Evolutionary conservation across 176 grass and related monocot species (phyloP).

Genomic region (Bonia amplexicaulis): DNA sequence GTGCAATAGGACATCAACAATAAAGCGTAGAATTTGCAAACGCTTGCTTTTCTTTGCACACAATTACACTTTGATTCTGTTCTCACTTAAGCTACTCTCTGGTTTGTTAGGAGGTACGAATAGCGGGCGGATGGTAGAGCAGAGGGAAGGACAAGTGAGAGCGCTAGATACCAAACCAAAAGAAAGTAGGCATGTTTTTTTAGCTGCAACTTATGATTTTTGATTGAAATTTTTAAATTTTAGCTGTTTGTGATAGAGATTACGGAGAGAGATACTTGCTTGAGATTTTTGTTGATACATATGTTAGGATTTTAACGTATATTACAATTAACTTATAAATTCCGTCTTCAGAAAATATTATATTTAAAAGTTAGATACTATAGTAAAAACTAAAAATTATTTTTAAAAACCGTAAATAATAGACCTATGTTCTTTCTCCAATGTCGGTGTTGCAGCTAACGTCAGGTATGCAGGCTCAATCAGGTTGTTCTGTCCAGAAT

Average conservation of each 20-base stretch:
- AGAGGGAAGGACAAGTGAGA: not conserved
- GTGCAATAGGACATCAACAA: not conserved
- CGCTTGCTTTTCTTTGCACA: not conserved
- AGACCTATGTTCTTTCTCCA: not conserved
- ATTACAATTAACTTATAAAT: too few relatives aligned
- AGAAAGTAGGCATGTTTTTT: too few relatives aligned
- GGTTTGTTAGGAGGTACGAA: not conserved
- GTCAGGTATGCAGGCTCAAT: not conserved
- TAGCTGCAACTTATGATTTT: too few relatives aligned
- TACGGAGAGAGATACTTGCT: too few relatives aligned
- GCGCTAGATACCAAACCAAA: not conserved
- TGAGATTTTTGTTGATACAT: too few relatives aligned
- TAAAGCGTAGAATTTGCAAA: not conserved
- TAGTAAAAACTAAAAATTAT: too few relatives aligned
- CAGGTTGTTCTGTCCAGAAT: not conserved
- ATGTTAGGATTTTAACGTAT: too few relatives aligned
- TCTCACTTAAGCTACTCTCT: not conserved
- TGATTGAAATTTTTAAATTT: too few relatives aligned
- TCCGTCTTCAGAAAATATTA: too few relatives aligned
- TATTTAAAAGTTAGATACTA: too few relatives aligned
- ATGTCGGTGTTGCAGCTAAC: not conserved
- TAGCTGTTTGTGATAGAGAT: too few relatives aligned
- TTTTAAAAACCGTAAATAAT: too few relatives aligned
- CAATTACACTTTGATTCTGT: not conserved
- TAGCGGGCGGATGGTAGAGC: not conserved